A percentile compares a stretch with the other conserved stretches of the same genome.
These are phyloP conservation scores for Candida peoriensis DNA, from an alignment of 805 yeast species.

Conservation along the genomic window DNA sequence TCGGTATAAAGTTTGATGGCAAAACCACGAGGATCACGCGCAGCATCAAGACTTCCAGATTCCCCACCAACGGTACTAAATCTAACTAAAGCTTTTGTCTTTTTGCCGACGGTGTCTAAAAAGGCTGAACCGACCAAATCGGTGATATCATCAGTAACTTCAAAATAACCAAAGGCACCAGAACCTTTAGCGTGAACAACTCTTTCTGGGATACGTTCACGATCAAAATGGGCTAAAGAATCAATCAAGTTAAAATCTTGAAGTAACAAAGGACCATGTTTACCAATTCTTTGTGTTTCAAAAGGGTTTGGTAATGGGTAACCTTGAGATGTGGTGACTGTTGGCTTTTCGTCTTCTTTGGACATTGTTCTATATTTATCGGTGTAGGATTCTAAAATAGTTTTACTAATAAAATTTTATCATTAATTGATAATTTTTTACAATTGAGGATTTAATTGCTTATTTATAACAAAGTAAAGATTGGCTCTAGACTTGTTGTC, in stretches of 20 bases:
- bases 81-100: constrained; percentile 65
- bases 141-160: constrained; percentile 79
- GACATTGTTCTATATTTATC: no score
- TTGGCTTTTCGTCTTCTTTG: constrained; percentile 32
- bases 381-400: no score
- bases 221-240: constrained; percentile 78
- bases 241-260: constrained; percentile 82
- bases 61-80: constrained; percentile 90
- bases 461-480: no score
- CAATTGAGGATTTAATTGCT: no score
- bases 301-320: constrained; percentile 72
- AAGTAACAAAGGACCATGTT: constrained; percentile 72
- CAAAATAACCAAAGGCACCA: constrained; percentile 85
- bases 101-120: constrained; percentile 71
- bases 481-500: no score
- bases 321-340: constrained; percentile 69
- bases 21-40: constrained; percentile 86
- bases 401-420: no score
- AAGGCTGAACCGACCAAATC: constrained; percentile 69
- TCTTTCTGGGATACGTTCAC: constrained; percentile 89
- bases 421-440: no score
- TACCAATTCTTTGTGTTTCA: constrained; percentile 70
- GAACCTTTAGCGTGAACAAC: constrained; percentile 94
- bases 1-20: constrained; percentile 77
- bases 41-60: constrained; percentile 74